phyloP scores from a whole-genome alignment of 2,329 filamentous ascomycete genomes.

The Claviceps monticola region DNA sequence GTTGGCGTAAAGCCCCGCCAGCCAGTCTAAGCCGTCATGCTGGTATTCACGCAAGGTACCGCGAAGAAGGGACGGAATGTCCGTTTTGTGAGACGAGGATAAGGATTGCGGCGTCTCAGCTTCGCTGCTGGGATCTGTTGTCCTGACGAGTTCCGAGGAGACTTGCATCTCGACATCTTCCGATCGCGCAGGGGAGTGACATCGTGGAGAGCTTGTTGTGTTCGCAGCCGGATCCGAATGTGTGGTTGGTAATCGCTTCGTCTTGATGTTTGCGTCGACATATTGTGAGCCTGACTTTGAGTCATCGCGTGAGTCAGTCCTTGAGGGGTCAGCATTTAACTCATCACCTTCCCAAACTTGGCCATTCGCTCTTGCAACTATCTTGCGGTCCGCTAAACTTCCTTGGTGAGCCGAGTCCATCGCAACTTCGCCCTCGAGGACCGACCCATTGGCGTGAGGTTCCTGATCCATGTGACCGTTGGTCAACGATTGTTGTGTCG shows the following conservation, averaged over 20 bases:
- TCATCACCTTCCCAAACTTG: background rate
- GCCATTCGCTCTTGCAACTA: background rate
- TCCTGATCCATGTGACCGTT: background rate
- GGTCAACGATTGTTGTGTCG: background rate
- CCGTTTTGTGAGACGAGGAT: conserved; percentile 42
- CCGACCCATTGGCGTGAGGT: background rate
- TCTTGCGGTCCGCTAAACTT: background rate
- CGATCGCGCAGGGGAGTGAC: conserved; percentile 34
- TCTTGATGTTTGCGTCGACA: background rate
- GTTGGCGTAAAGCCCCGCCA: conserved; percentile 82
- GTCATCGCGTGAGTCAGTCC: conserved; percentile 1
- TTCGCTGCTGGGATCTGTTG: conserved; percentile 15
- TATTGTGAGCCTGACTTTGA: background rate
- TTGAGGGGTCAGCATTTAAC: background rate
- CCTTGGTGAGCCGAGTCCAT: background rate
- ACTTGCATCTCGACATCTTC: conserved; percentile 33
- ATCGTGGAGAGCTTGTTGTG: conserved; percentile 28
- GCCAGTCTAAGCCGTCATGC: conserved; percentile 93
- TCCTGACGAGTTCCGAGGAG: conserved; percentile 21
- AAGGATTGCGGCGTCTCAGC: conserved; percentile 19
- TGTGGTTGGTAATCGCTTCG: conserved; percentile 22
- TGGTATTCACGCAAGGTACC: conserved; percentile 92
- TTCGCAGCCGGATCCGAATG: conserved; percentile 31
- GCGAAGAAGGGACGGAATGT: conserved; percentile 69
- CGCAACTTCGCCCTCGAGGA: background rate